Percentiles rank a stretch among this genome's conserved stretches.
Conservation (phyloP, 306 rosid genomes). For the Sindora glabra region DNA sequence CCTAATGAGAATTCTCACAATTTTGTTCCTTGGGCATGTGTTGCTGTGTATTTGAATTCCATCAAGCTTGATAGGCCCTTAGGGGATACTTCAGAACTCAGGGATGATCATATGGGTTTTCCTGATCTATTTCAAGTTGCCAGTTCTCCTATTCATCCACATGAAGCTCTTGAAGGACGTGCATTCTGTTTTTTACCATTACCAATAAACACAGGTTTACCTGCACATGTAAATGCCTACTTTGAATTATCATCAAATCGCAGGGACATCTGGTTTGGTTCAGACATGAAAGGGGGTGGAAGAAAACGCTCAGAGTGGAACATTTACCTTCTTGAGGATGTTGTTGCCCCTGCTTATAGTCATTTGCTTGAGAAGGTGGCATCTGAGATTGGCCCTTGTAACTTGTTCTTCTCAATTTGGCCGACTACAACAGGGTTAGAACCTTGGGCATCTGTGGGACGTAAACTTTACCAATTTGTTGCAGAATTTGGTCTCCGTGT, state of each 20-base stretch:
- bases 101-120: conserved; percentile 23
- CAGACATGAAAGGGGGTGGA: conserved; percentile 97
- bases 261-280: conserved; percentile 97
- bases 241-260: conserved; percentile 96
- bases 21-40: conserved; percentile 96
- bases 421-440: conserved; percentile 63
- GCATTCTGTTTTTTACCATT: conserved; percentile 94
- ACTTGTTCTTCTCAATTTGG: conserved; percentile 90
- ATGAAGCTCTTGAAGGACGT: conserved; percentile 68
- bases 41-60: conserved; percentile 78
- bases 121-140: conserved; percentile 44
- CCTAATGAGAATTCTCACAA: conserved; percentile 38
- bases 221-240: conserved; percentile 91
- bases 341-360: conserved; percentile 93
- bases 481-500: conserved; percentile 67
- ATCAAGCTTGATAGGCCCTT: conserved; percentile 37
- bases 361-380: conserved; percentile 84
- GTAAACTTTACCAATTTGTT: conserved; percentile 62
- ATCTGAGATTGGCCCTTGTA: conserved; percentile 72
- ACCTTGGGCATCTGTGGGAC: conserved; percentile 84
- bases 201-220: conserved; percentile 85
- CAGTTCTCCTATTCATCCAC: conserved; percentile 36
- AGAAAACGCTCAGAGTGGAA: conserved; percentile 98
- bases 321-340: conserved; percentile 83
- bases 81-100: conserved; percentile 23